Conservation (phyloP, 2,329 filamentous ascomycete species). For the Colletotrichum lini region DNA sequence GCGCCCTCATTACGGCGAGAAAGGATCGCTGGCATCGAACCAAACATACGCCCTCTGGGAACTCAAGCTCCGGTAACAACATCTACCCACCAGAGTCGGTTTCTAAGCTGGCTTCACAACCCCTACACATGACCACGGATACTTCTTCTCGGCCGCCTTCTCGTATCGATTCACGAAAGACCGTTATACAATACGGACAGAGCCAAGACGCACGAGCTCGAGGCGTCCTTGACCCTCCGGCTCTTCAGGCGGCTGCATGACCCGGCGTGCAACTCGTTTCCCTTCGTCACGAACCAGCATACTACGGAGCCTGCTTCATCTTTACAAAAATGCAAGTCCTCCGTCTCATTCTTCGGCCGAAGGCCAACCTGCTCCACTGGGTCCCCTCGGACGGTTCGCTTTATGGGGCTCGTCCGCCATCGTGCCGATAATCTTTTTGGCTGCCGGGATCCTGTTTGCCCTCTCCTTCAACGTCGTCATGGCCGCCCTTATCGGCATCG, state of each 20-base stretch:
- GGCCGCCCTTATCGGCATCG: no score
- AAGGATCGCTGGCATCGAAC: no score
- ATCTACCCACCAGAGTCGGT: not conserved
- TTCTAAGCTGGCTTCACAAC: not conserved
- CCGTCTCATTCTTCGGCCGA: no score
- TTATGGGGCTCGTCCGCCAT: no score
- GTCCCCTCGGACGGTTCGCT: no score
- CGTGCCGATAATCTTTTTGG: no score
- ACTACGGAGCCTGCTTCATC: not conserved
- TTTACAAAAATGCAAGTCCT: not conserved
- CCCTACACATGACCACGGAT: not conserved
- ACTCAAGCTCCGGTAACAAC: not conserved
- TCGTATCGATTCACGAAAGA: no score
- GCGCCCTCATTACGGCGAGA: accelerated
- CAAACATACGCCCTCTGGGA: not conserved
- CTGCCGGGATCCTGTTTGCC: no score
- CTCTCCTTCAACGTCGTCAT: no score
- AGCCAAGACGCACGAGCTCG: not conserved
- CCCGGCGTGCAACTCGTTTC: not conserved
- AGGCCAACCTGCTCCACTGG: no score
- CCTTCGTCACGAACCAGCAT: not conserved
- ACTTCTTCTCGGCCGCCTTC: not conserved
- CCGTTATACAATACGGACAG: no score
- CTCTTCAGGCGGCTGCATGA: not conserved
- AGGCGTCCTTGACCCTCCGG: no score